A percentile compares a stretch with the other conserved stretches of the same genome.
These are phyloP conservation scores for Allantophomopsis cytisporea DNA, from an alignment of 2,329 filamentous ascomycete genomes.

Conservation along the genomic window DNA sequence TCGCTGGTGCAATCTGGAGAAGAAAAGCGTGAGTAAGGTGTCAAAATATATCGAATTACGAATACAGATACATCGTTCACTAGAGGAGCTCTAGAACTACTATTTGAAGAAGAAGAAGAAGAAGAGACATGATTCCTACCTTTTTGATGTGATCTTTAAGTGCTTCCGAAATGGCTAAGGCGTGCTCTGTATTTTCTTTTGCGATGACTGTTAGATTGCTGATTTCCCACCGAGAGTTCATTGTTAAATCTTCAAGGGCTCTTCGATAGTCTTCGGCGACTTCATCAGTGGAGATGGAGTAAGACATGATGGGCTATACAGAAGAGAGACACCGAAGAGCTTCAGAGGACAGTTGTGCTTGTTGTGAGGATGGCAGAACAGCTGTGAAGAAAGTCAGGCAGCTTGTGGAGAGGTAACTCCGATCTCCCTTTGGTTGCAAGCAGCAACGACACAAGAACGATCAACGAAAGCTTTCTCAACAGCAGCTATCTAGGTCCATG, in stretches of 20 bases:
- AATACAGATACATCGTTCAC: too few species aligned
- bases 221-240: conserved; percentile 90
- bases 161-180: conserved; percentile 80
- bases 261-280: conserved; percentile 92
- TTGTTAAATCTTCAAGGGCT: conserved; percentile 79
- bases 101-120: conserved; percentile 2
- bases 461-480: conserved; percentile 12
- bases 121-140: conserved; percentile 46
- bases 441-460: not conserved
- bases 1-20: conserved; percentile 65
- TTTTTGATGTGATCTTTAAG: conserved; percentile 88
- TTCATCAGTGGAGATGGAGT: conserved; percentile 51
- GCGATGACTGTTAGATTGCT: conserved; percentile 96
- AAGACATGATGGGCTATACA: conserved; percentile 42
- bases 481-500: conserved; percentile 21
- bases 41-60: too few species aligned
- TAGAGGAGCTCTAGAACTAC: conserved; percentile 9
- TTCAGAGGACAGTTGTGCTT: too few species aligned
- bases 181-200: conserved; percentile 93
- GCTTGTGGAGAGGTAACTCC: not conserved
- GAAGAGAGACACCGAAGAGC: conserved; percentile 1
- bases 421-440: not conserved
- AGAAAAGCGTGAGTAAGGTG: conserved; percentile 22
- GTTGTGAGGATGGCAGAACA: too few species aligned
- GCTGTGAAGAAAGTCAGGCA: not conserved